Base-by-base conservation (phyloP, 2,329 filamentous ascomycete species). In the Aplosporella prunicola region DNA sequence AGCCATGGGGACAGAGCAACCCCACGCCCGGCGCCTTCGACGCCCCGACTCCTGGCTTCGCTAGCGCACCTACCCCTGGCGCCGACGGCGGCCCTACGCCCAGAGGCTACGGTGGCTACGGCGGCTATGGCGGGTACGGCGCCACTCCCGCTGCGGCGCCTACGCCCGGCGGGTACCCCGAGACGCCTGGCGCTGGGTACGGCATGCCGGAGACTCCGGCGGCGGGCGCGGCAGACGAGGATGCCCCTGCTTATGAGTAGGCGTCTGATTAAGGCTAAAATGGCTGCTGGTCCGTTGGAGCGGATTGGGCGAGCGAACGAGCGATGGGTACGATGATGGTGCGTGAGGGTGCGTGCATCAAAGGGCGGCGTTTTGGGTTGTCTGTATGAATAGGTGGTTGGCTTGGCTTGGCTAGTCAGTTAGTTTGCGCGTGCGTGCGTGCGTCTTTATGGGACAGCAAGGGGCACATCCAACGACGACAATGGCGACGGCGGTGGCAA, bases 141-240 rank as follows among this genome's bases (percentile, higher is more conserved):
- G 53, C 56, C 15, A 65, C 62, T 20, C 55, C 55, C 20, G 53
- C 55, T 26, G 55, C 55, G 20, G 78, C 77, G 15, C 74, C 76
- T 1, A 81, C 77, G n/a, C 77, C 77, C 4, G 67, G 66, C 8
- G 64, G 61, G 10, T 69, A 66, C 41, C 77, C 74, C 2, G 78
- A 78, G 4, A 66, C 64, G 5, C 61, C 61, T 2, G 39, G 20
- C 7, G 27, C 27, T 55, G 50, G 11, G 43, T 52, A 17, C 55
- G 66, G 68, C 18, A 67, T 74, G 2, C 76, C 78, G 18, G 76
- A 74, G 14, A 74, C 72, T 3, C 74, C 71, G 34, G 72, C 69
- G 10, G 72, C 70, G 26, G 54, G 38, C n/a, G n/a, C n/a, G n/a
- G n/a, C n/a, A n/a, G n/a, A n/a, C n/a, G n/a, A n/a, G n/a, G n/a